Conservation (phyloP, 495 filamentous ascomycete species). For the Trichoderma reesei region DNA sequence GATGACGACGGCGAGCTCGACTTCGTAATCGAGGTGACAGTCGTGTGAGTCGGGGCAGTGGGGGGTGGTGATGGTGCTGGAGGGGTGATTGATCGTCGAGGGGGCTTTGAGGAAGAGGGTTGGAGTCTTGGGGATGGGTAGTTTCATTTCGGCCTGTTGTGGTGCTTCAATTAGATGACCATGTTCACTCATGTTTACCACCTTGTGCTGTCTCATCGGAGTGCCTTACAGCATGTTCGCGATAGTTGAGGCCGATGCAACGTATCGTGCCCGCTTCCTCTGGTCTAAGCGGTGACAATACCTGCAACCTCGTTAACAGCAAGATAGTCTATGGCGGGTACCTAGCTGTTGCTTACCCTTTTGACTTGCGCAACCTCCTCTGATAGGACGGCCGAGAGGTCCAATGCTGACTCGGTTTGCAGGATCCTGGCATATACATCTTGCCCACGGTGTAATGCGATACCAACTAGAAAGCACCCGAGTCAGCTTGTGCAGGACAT, state of each 20-base stretch:
- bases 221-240: conserved; percentile 14
- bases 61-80: conserved; percentile 24
- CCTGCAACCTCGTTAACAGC: neutral
- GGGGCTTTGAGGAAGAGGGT: conserved; percentile 40
- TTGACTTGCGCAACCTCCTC: neutral
- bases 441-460: conserved; percentile 1
- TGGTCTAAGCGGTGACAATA: neutral
- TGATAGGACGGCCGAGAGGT: neutral
- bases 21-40: conserved; percentile 31
- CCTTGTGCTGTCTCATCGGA: neutral
- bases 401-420: neutral
- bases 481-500: neutral
- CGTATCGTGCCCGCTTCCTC: conserved; percentile 2
- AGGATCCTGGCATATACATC: conserved; percentile 3
- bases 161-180: too few species aligned
- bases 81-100: conserved; percentile 30
- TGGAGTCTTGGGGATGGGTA: conserved; percentile 31
- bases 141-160: conserved; percentile 20
- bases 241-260: conserved; percentile 20
- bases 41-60: conserved; percentile 32
- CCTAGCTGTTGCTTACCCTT: neutral
- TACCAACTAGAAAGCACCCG: neutral
- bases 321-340: neutral
- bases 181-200: neutral
- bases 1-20: conserved; percentile 30